Evolutionary conservation across 768 basidiomycete genomes (phyloP).

Genomic region (Chalciporus piperatus): DNA sequence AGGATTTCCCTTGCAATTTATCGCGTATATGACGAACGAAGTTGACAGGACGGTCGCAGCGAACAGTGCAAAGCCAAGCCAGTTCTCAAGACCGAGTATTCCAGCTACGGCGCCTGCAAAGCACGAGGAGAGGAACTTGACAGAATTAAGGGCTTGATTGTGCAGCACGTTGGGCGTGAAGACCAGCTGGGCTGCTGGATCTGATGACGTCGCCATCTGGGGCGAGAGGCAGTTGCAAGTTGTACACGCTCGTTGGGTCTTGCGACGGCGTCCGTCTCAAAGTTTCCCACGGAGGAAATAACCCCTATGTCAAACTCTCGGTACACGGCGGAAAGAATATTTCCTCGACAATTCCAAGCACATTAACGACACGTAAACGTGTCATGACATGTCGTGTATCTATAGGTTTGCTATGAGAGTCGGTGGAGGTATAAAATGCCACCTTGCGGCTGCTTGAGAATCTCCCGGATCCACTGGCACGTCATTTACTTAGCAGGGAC

Average conservation of each 20-base stretch:
- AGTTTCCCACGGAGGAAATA: conserved; percentile 16
- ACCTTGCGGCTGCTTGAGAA: no score
- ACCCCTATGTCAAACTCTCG: not conserved
- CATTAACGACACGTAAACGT: no score
- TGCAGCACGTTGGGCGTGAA: conserved; percentile 65
- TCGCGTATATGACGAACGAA: conserved; percentile 55
- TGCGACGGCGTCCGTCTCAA: not conserved
- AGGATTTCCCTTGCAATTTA: conserved; percentile 72
- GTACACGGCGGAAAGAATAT: no score
- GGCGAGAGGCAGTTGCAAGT: not conserved
- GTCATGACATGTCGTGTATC: no score
- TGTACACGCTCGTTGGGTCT: not conserved
- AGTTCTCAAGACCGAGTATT: conserved; percentile 85
- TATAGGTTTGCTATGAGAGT: not conserved
- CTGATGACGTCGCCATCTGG: conserved; percentile 47
- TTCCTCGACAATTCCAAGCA: no score
- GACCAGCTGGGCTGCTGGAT: conserved; percentile 55
- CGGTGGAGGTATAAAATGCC: not conserved
- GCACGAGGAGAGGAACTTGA: conserved; percentile 81
- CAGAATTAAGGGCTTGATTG: conserved; percentile 57
- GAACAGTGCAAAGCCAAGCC: conserved; percentile 80
- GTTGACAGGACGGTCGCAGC: conserved; percentile 63
- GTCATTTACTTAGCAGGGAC: not conserved
- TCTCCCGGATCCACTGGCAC: no score
- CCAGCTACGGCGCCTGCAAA: conserved; percentile 88